Conservation (phyloP, 225 moss, liverwort and hornwort genomes). For the Pleurozium schreberi region DNA sequence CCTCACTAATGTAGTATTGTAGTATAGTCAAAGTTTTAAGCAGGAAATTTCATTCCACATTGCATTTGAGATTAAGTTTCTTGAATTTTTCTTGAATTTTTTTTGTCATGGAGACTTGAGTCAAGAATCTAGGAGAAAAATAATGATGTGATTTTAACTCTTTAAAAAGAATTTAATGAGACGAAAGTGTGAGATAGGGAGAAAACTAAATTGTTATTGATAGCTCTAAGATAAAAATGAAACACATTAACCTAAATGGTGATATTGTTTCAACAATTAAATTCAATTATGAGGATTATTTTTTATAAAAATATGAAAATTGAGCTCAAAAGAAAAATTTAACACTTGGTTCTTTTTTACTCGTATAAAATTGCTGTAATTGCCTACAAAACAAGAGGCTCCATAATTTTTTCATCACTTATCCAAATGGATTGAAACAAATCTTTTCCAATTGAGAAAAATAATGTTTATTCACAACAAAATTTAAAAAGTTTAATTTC, state of each 20-base stretch:
- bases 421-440: background rate
- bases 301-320: background rate
- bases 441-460: no score
- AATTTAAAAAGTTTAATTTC: background rate
- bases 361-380: no score
- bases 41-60: no score
- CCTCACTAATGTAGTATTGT: no score
- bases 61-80: no score
- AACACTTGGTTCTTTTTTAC: background rate
- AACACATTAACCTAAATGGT: background rate
- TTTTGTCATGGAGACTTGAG: no score
- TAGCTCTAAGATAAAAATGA: background rate
- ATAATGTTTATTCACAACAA: no score
- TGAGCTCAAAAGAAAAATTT: accelerated
- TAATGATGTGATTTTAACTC: background rate
- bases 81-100: no score
- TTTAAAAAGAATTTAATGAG: background rate
- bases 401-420: background rate
- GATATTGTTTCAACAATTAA: background rate
- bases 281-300: accelerated
- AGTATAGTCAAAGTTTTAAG: no score
- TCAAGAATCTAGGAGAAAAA: background rate
- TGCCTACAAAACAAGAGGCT: background rate
- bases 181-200: background rate
- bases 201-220: background rate